Percentiles rank a stretch among this genome's conserved stretches.
Evolutionary conservation across 2,329 filamentous ascomycete species (phyloP).

Genomic region (Epichloe typhina): DNA sequence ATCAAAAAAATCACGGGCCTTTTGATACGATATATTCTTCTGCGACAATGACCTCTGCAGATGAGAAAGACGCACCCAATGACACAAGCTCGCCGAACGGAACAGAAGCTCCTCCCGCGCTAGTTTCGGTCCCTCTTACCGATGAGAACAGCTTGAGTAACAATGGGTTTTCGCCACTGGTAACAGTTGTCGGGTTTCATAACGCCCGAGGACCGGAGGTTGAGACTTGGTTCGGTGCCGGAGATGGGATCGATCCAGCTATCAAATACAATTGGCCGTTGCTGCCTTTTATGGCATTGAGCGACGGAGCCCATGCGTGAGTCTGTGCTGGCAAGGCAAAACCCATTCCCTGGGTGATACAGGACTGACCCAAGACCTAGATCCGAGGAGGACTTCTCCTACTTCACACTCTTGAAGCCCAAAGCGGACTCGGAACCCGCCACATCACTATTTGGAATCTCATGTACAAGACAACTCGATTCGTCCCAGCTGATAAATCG

Average conservation of each 20-base stretch:
- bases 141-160: conserved; percentile 18
- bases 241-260: conserved; percentile 65
- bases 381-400: conserved; percentile 90
- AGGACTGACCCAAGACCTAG: conserved; percentile 26
- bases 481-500: conserved; percentile 62
- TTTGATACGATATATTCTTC: neutral
- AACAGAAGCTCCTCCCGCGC: conserved; percentile 15
- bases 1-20: neutral
- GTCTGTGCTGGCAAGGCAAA: conserved; percentile 18
- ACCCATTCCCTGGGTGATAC: neutral
- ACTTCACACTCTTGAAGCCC: conserved; percentile 77
- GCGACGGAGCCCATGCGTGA: conserved; percentile 88
- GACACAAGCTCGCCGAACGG: conserved; percentile 10
- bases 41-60: conserved; percentile 1
- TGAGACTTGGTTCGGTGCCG: conserved; percentile 73
- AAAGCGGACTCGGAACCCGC: conserved; percentile 40
- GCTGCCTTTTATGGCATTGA: conserved; percentile 91
- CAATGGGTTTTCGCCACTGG: conserved; percentile 48
- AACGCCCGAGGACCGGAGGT: conserved; percentile 84
- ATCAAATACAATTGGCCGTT: conserved; percentile 79
- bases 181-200: conserved; percentile 73
- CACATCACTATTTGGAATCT: conserved; percentile 88
- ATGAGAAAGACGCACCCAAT: neutral
- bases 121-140: conserved; percentile 19
- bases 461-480: conserved; percentile 86